A percentile compares a stretch with the other conserved stretches of the same genome.
These are phyloP conservation scores for Dactylis glomerata DNA, from an alignment of 176 grass and related monocot species.

Conservation along the genomic window DNA sequence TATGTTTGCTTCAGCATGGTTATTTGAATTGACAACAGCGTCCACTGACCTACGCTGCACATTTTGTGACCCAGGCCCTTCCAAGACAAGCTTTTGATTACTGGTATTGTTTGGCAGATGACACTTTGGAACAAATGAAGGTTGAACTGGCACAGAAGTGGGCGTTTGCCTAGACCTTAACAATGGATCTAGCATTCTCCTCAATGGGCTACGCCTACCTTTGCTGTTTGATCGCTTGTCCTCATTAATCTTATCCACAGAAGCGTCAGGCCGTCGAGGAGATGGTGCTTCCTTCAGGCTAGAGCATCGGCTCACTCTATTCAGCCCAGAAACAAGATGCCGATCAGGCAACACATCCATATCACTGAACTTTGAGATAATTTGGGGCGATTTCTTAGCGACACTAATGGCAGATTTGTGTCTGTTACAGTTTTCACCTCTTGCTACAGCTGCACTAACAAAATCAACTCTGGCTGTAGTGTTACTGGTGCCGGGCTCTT, in stretches of 20 bases:
- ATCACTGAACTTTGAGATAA: slow-evolving; percentile 39
- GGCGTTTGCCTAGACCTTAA: slow-evolving; percentile 57
- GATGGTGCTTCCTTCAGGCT: slow-evolving; percentile 56
- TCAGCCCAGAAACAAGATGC: slow-evolving; percentile 30
- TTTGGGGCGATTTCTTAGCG: slow-evolving; percentile 3
- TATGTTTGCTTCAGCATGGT: slow-evolving; percentile 28
- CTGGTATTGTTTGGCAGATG: slow-evolving; percentile 21
- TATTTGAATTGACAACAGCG: slow-evolving; percentile 34
- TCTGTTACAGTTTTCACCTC: slow-evolving; percentile 7
- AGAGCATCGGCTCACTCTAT: slow-evolving; percentile 52
- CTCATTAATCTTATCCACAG: slow-evolving; percentile 43
- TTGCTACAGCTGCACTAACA: slow-evolving; percentile 25
- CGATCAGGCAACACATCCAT: slow-evolving; percentile 27
- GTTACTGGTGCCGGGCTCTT: slow-evolving; percentile 24
- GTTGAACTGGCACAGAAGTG: slow-evolving; percentile 35
- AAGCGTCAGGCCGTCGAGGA: slow-evolving; percentile 18
- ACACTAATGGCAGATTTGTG: slow-evolving; percentile 7
- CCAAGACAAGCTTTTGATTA: slow-evolving; percentile 41
- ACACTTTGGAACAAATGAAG: slow-evolving; percentile 47
- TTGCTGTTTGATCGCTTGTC: slow-evolving; percentile 58
- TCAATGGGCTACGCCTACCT: slow-evolving; percentile 77
- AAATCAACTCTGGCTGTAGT: slow-evolving; percentile 11
- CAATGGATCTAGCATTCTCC: slow-evolving; percentile 91
- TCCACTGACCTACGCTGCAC: slow-evolving; percentile 53
- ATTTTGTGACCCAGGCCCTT: slow-evolving; percentile 26